Evolutionary conservation across 2,329 filamentous ascomycete species (phyloP).

Genomic region (Fusarium musae): DNA sequence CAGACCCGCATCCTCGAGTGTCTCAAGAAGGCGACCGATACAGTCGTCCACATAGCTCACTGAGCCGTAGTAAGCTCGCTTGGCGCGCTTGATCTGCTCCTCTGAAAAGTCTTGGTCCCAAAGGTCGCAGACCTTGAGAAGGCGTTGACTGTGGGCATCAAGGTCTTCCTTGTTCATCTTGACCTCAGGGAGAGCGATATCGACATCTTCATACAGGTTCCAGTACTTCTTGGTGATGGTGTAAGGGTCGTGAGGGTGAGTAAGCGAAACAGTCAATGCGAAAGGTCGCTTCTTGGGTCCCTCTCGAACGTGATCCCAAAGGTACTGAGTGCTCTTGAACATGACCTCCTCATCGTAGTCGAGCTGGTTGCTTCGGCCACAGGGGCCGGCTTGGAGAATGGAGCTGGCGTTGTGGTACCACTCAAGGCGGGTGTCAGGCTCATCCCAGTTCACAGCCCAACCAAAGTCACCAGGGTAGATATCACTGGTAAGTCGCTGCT

Average conservation of each 20-base stretch:
- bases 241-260: slow-evolving; percentile 94
- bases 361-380: slow-evolving; percentile 91
- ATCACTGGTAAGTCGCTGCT: slow-evolving; percentile 91
- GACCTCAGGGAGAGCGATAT: slow-evolving; percentile 85
- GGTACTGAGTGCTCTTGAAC: slow-evolving; percentile 87
- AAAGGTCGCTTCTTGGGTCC: slow-evolving; percentile 80
- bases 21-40: slow-evolving; percentile 82
- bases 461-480: slow-evolving; percentile 96
- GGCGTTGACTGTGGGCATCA: slow-evolving; percentile 86
- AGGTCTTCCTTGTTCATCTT: slow-evolving; percentile 82
- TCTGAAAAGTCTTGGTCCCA: slow-evolving; percentile 86
- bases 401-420: slow-evolving; percentile 98
- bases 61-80: slow-evolving; percentile 90
- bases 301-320: slow-evolving; percentile 90
- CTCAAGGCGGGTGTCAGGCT: slow-evolving; percentile 84
- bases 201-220: slow-evolving; percentile 89
- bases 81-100: slow-evolving; percentile 86
- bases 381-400: slow-evolving; percentile 88
- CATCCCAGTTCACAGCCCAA: slow-evolving; percentile 96
- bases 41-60: slow-evolving; percentile 96
- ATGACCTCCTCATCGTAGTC: slow-evolving; percentile 98
- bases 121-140: slow-evolving; percentile 87
- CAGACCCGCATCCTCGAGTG: slow-evolving; percentile 81
- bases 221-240: slow-evolving; percentile 94
- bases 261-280: slow-evolving; percentile 89